phyloP scores from a whole-genome alignment of 2,329 filamentous ascomycete genomes.

The Fusarium verticillioides region DNA sequence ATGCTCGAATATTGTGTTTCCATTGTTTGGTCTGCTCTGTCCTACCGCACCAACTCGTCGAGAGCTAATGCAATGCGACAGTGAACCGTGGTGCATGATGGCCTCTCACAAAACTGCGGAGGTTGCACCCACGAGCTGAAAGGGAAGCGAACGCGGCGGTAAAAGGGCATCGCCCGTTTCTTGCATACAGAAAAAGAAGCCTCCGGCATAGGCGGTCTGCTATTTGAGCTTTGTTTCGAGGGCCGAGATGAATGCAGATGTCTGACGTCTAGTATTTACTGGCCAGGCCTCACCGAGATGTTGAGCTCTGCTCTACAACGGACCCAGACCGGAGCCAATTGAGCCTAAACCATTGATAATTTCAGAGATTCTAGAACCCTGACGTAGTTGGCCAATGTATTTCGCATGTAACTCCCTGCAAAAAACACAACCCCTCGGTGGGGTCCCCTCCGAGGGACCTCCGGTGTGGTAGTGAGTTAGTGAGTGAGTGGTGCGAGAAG shows the following conservation, averaged over 20 bases:
- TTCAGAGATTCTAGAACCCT: conserved; percentile 42
- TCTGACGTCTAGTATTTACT: neutral
- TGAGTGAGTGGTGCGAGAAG: conserved; percentile 14
- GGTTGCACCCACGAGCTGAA: conserved; percentile 13
- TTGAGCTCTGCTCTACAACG: conserved; percentile 5
- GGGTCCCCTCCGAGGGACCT: conserved; percentile 47
- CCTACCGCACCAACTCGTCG: neutral
- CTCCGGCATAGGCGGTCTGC: conserved; percentile 16
- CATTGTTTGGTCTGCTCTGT: neutral
- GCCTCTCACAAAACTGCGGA: conserved; percentile 16
- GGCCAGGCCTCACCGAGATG: conserved; percentile 11
- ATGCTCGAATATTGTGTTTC: neutral
- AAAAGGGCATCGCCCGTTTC: conserved; percentile 24
- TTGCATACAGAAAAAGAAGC: conserved; percentile 6
- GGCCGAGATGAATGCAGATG: neutral
- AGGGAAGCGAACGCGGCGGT: conserved; percentile 7
- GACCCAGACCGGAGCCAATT: conserved; percentile 40
- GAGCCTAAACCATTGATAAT: conserved; percentile 45
- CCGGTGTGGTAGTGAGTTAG: conserved; percentile 22
- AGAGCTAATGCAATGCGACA: conserved; percentile 16
- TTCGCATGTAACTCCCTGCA: conserved; percentile 25
- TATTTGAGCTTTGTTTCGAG: neutral
- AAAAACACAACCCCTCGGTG: conserved; percentile 43
- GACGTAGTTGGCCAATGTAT: conserved; percentile 39
- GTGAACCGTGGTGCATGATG: conserved; percentile 5